Conservation (phyloP, 1,284 basidiomycete species). For the Trichosporon ovoides region DNA sequence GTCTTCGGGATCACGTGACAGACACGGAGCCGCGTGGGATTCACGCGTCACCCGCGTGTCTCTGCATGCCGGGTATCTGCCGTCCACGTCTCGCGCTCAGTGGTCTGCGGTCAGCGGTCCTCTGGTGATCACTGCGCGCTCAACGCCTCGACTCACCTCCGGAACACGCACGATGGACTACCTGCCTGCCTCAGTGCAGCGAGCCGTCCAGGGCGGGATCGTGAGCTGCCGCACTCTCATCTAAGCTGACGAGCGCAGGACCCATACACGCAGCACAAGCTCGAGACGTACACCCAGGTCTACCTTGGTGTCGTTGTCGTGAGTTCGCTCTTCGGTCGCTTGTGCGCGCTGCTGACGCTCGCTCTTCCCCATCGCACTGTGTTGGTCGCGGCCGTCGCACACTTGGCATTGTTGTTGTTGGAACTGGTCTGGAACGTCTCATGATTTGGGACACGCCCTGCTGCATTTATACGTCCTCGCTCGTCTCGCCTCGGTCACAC, state of each 20-base stretch:
- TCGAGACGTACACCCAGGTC: constrained; percentile 33
- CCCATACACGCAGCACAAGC: constrained; percentile 33
- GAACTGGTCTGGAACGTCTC: no score
- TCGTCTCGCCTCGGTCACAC: no score
- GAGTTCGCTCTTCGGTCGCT: constrained; percentile 9
- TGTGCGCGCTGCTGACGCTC: background rate
- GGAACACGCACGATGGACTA: constrained; percentile 25
- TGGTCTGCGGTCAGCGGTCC: no score
- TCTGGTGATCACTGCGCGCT: no score
- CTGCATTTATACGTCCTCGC: no score
- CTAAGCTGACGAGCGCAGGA: constrained; percentile 28
- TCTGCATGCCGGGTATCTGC: no score
- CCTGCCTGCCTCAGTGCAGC: constrained; percentile 25
- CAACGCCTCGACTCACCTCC: background rate
- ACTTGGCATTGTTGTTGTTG: no score
- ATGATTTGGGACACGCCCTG: no score
- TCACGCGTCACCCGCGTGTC: no score
- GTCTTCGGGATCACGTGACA: no score
- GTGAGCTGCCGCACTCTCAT: background rate
- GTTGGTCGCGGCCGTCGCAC: background rate
- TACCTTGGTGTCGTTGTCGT: constrained; percentile 37
- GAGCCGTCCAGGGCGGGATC: constrained; percentile 35
- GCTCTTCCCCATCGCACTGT: background rate
- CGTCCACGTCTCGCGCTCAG: background rate
- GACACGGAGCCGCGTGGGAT: no score